Evolutionary conservation across 2,329 filamentous ascomycete genomes (phyloP), one percentile per base, ranked within the genome.

Genomic region (Macrophomina tecta): DNA sequence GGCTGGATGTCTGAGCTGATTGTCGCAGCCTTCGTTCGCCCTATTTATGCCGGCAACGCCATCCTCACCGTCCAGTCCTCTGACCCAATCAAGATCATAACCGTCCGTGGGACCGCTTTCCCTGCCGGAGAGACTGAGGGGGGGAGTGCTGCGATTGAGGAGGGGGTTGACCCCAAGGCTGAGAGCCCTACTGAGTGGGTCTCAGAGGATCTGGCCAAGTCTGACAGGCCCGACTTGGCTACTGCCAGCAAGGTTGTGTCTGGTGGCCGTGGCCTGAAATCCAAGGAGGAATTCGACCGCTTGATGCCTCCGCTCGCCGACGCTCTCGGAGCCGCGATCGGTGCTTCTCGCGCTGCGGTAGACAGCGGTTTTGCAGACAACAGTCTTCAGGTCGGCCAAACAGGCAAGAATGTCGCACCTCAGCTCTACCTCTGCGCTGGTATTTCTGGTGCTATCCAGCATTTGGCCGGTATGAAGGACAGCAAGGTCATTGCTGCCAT

Each of bases 401-500:
- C 95, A 14, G 95, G 95, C 75, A 99, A 99, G 87, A 97, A 98
- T 69, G 94, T 99, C 65, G 95, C 95, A 55, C 95, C 95, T 68
- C 90, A 99, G 80, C 84, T 99, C 69, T 99, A 99, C 78, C 86
- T 99, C 72, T 96, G 93, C 64, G 94, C 94, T 12, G 95, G 95
- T 76, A 98, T 99, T 73, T 97, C 93, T 8, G 95, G 95, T 64
- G 95, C 95, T 28, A 99, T 99, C 73, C 95, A 99, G 82, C 95
- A 99, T 84, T 81, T 99, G 81, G 95, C 95, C 38, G 95, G 95
- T 77, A 99, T 99, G 95, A 99, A 99, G 87, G 95, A 99, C 78
- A 97, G 93, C 84, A 99, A 99, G 84, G 95, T 99, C 68, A 99
- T 99, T 82, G 95, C 94, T 28, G 93, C 93, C 14, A 98, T 99